Base-by-base conservation (phyloP, 495 filamentous ascomycete species). In the Trypethelium eluteriae region DNA sequence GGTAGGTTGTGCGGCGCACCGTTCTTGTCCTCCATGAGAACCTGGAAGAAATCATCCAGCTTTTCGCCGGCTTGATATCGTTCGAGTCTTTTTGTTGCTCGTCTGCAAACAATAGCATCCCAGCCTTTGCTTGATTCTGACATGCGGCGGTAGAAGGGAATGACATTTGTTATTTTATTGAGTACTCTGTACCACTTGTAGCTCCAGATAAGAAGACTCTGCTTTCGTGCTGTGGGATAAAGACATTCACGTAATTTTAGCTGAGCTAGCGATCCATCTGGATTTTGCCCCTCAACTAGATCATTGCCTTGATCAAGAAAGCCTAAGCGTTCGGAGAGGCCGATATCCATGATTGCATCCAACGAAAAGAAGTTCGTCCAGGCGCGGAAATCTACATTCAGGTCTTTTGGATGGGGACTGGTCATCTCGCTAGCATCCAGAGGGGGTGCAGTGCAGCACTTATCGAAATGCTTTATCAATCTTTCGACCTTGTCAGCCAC, bases 1-100 rank as follows among this genome's bases (percentile, higher is more conserved):
- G 68, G 65, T 56, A 73, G 74, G 69, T 72, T 71, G 50, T 76
- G 74, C 7, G 71, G 68, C 9, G 44, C 57, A 0, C 76, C 78
- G 41, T 71, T 75, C 70, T 83, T 84, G 70, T 82, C 81, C 49
- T 84, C 78, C 81, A 85, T 81, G 25, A 85, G 68, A 2, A 78
- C 76, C 39, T 77, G 72, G 75, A 85, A 85, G 72, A 86, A 85
- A 67, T 85, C 83, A 39, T 85, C 81, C 0, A 85, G 77, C 65
- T 80, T 78, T 64, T 85, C 82, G 38, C 82, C 82, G n/a, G 72
- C 73, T 12, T 79, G 74, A 69, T 84, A 82, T 10, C 70, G 64
- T 14, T 53, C n/a, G 2, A 71, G 70, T 12, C 70, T 49, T 41
- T 67, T 32, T 3, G 44, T 50, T 7, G 64, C 68, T 63, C 50